Percentiles rank a stretch among this genome's conserved stretches.
Conservation (phyloP, 495 filamentous ascomycete species). For the Acidomyces sp. region DNA sequence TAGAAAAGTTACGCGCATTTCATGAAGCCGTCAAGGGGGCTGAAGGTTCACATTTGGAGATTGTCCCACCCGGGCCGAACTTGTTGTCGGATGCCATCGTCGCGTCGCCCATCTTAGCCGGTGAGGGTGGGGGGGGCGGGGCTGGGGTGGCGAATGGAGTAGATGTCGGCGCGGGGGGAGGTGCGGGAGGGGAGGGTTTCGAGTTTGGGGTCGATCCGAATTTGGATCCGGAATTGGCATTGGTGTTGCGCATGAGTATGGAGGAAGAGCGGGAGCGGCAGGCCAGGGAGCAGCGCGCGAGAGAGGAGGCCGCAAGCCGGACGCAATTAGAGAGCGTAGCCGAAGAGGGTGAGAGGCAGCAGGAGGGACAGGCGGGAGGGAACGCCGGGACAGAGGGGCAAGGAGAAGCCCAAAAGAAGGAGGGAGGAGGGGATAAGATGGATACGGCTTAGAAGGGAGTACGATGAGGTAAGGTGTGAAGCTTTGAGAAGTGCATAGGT, state of each 20-base stretch:
- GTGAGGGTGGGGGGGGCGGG: slow-evolving; percentile 46
- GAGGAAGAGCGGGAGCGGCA: slow-evolving; percentile 93
- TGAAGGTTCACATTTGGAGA: slow-evolving; percentile 79
- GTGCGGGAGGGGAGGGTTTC: slow-evolving; percentile 34
- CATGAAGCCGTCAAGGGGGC: slow-evolving; percentile 79
- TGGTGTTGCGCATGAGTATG: slow-evolving; percentile 94
- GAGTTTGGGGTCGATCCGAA: slow-evolving; percentile 70
- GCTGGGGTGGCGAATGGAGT: slow-evolving; percentile 43
- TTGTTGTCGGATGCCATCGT: slow-evolving; percentile 86
- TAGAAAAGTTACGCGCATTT: slow-evolving; percentile 84
- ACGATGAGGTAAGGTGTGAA: too few relatives aligned
- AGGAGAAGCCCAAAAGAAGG: slow-evolving; percentile 47
- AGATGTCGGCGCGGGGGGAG: slow-evolving; percentile 43
- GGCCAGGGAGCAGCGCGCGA: slow-evolving; percentile 67
- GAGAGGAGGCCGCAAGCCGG: slow-evolving; percentile 58
- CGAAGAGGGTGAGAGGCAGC: slow-evolving; percentile 57
- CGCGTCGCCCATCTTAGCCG: slow-evolving; percentile 76
- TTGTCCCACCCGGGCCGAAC: slow-evolving; percentile 81
- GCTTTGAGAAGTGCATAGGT: too few relatives aligned
- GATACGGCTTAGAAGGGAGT: too few relatives aligned
- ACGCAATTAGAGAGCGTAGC: slow-evolving; percentile 62
- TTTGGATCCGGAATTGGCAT: slow-evolving; percentile 80
- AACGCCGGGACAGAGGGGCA: slow-evolving; percentile 51
- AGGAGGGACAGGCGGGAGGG: slow-evolving; percentile 55
- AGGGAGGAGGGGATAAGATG: slow-evolving; percentile 63